Conservation (phyloP, 2,329 filamentous ascomycete genomes). For the Pezicula radicicola region DNA sequence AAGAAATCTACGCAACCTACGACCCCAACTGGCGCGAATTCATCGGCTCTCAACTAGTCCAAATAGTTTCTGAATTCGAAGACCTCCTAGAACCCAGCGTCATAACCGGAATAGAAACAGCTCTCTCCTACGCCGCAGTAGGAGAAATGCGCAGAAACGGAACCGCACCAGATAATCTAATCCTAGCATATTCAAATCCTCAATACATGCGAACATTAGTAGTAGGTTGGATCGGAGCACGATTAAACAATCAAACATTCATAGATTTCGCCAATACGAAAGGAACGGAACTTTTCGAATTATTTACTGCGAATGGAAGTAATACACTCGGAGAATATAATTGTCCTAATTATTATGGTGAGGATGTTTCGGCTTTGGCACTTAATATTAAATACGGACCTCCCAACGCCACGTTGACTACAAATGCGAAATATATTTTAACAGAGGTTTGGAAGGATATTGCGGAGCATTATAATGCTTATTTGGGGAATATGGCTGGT, state of each 20-base stretch:
- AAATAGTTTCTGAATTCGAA: slow-evolving; percentile 55
- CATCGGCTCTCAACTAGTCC: slow-evolving; percentile 53
- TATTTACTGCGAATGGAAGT: slow-evolving; percentile 46
- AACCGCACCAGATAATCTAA: slow-evolving; percentile 43
- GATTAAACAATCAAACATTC: slow-evolving; percentile 54
- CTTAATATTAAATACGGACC: slow-evolving; percentile 51
- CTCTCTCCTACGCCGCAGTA: slow-evolving; percentile 49
- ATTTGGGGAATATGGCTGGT: slow-evolving; percentile 57
- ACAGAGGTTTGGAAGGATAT: slow-evolving; percentile 48
- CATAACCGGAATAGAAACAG: slow-evolving; percentile 45
- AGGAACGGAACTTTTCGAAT: slow-evolving; percentile 49
- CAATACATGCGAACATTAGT: slow-evolving; percentile 57
- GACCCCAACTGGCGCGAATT: slow-evolving; percentile 65
- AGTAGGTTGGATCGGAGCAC: slow-evolving; percentile 53
- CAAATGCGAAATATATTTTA: slow-evolving; percentile 48
- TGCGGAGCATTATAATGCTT: slow-evolving; percentile 52
- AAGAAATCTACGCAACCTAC: slow-evolving; percentile 42
- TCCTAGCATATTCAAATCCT: slow-evolving; percentile 32
- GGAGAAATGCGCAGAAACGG: slow-evolving; percentile 61
- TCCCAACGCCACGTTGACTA: slow-evolving; percentile 47
- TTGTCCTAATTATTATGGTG: slow-evolving; percentile 54
- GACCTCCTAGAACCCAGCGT: slow-evolving; percentile 37
- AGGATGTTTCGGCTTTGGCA: slow-evolving; percentile 50
- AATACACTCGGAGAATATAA: slow-evolving; percentile 55
- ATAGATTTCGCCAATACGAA: slow-evolving; percentile 52